Evolutionary conservation across 2,329 filamentous ascomycete species (phyloP), one percentile per base, ranked within the genome.

Genomic region (Stagonosporopsis chrysanthemi): DNA sequence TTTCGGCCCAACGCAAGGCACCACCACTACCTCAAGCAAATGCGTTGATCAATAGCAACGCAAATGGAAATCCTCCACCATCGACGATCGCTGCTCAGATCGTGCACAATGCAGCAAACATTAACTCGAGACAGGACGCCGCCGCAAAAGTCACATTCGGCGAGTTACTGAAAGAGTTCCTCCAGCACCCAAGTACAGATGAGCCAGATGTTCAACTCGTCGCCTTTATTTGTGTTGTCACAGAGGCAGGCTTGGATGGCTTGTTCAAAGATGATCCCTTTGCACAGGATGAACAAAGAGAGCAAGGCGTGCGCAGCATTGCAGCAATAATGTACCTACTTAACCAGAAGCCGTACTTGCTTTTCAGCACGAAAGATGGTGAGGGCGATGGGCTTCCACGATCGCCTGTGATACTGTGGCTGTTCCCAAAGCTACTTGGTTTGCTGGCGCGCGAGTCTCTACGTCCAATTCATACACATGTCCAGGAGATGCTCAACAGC

Each of bases 11-110:
- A 51, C 68, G 69, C 52, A 69, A 62, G 56, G 62, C 61, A 38
- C 63, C 62, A 38, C 69, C 63, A 26, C 55, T 64, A 17, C 55
- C 60, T 33, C 44, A 49, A 35, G 52, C 58, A 33, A 72, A 68
- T 58, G 70, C 64, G 39, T 41, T 58, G 41, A 19, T 54, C 2
- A 69, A 66, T 31, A 63, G 59, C 26, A 51, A 61, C 36, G 4
- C 47, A 11, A 64, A 63, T 47, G 66, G 62, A 29, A 50, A 55
- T 46, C 71, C 71, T 26, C 80, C 80, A 36, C 90, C 92, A 12
- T 97, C 93, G 15, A 96, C 92, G 9, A 83, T 97, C 69, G 92
- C 93, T 49, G 91, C 91, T 12, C 91, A 96, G 75, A 87, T 97
- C 55, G 91, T 95, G 62, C 88, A 91, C 72, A 91, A 91, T 73